Conservation (phyloP, 768 basidiomycete species). For the Suillus americanus region DNA sequence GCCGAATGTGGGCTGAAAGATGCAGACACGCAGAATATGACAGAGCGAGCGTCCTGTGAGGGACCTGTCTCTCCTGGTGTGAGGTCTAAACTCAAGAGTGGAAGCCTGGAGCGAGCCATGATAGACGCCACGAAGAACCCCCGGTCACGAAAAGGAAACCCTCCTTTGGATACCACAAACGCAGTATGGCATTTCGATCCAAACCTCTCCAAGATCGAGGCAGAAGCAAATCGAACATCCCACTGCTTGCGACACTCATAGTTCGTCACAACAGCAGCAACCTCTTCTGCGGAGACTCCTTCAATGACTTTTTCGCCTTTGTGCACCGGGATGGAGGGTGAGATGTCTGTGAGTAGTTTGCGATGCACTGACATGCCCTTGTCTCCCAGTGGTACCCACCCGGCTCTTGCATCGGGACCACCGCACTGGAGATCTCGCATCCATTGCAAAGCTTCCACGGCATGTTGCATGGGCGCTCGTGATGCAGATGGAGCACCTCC, state of each 20-base stretch:
- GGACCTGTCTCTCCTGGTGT: slow-evolving; percentile 38
- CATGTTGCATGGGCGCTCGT: slow-evolving; percentile 76
- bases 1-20: slow-evolving; percentile 74
- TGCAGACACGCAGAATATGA: slow-evolving; percentile 80
- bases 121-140: slow-evolving; percentile 83
- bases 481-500: slow-evolving; percentile 48
- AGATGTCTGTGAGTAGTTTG: slow-evolving; percentile 74
- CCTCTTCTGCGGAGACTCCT: slow-evolving; percentile 90
- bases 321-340: slow-evolving; percentile 78
- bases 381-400: slow-evolving; percentile 78
- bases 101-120: slow-evolving; percentile 55
- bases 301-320: slow-evolving; percentile 90
- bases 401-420: slow-evolving; percentile 46
- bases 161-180: slow-evolving; percentile 71
- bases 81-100: slow-evolving; percentile 39
- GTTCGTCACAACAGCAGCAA: slow-evolving; percentile 70
- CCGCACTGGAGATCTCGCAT: slow-evolving; percentile 68
- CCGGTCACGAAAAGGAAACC: slow-evolving; percentile 89
- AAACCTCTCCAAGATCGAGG: slow-evolving; percentile 68
- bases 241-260: slow-evolving; percentile 74
- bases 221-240: slow-evolving; percentile 85
- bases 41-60: slow-evolving; percentile 47
- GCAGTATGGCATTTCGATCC: slow-evolving; percentile 71
- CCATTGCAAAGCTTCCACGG: slow-evolving; percentile 79
- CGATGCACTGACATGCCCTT: slow-evolving; percentile 76